Evolutionary conservation across 495 filamentous ascomycete genomes (phyloP), one percentile per base, ranked within the genome.

Genomic region (Haplographium delicatum): DNA sequence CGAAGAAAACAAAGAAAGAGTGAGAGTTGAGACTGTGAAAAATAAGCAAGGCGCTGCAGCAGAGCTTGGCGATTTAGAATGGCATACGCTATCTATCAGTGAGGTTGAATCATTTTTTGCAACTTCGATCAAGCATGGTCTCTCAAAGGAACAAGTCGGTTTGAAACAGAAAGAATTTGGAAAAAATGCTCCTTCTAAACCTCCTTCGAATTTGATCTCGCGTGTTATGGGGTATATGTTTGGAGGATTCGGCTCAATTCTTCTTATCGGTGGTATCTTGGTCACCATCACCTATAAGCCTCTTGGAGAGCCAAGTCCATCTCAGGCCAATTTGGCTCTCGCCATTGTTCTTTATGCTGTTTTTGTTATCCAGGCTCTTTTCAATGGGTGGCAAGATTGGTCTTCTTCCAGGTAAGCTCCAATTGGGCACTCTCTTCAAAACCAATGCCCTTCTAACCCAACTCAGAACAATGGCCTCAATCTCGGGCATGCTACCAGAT

Each of bases 281-380:
- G 78, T 86, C 44, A 83, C 84, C 54, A 57, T 86, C 27, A 69
- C 76, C 1, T 87, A 81, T 81, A 80, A 78, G 34, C 84, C 84
- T 4, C 76, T 86, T 0, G 82, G 83, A 0, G 44, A 84, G 11
- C 84, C 83, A 1, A 19, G 34, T 37, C 84, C 84, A 1, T 64
- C 75, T 0, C 44, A 66, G 10, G 77, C 82, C 2, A 86, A 88
- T 56, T 63, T 86, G 13, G 83, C 80, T 0, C 68, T 86, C 6
- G 81, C 74, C 5, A 79, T 84, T 54, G 79, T 86, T 9, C 62
- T 87, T 4, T 49, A 79, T 16, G 71, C 72, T 6, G 83, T 88
- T 1, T 84, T 82, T 51, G 51, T 83, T 50, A 70, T 83, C 19
- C 82, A 88, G 58, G 84, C 84, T 4, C 64, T 68, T 1, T 88